Conservation (phyloP, 352 stramenopile species). For the Globisporangium emineosum region DNA sequence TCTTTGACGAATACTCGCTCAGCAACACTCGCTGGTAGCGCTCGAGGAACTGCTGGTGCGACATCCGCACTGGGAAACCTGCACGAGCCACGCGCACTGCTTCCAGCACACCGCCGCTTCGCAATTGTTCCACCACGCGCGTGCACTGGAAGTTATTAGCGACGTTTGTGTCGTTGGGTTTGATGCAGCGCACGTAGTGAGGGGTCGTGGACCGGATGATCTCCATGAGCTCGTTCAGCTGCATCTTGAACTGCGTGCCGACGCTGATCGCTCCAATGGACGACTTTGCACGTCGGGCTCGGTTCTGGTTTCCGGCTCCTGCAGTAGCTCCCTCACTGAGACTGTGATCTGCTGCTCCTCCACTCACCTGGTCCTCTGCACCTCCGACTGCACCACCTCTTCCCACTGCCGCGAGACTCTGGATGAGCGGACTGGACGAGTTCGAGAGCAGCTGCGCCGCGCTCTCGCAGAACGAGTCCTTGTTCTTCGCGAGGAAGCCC, state of each 20-base stretch:
- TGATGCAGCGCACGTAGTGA: slow-evolving; percentile 99
- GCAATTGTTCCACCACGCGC: slow-evolving; percentile 82
- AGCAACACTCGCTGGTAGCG: slow-evolving; percentile 61
- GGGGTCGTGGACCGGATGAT: slow-evolving; percentile 93
- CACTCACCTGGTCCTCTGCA: not conserved
- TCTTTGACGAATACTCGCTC: not conserved
- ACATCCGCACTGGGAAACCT: slow-evolving; percentile 82
- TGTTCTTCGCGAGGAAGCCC: slow-evolving; percentile 90
- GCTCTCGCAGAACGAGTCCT: slow-evolving; percentile 83
- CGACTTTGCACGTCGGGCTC: slow-evolving; percentile 42
- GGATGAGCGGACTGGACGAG: slow-evolving; percentile 60
- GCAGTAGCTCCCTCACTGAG: slow-evolving; percentile 2
- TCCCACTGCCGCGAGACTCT: slow-evolving; percentile 35
- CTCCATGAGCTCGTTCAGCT: slow-evolving; percentile 92
- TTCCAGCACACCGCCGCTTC: slow-evolving; percentile 84
- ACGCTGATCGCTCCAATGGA: slow-evolving; percentile 68
- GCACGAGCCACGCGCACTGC: slow-evolving; percentile 81
- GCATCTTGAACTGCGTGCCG: slow-evolving; percentile 91
- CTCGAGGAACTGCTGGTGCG: slow-evolving; percentile 73
- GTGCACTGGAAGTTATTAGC: slow-evolving; percentile 69
- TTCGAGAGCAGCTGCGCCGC: slow-evolving; percentile 47
- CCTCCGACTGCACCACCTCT: slow-evolving; percentile 5
- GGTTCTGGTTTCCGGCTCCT: not conserved
- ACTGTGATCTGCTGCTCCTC: not conserved
- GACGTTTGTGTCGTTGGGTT: slow-evolving; percentile 93